phyloP scores from a whole-genome alignment of 2,329 filamentous ascomycete species.

The Pseudocercospora pini-densiflorae region DNA sequence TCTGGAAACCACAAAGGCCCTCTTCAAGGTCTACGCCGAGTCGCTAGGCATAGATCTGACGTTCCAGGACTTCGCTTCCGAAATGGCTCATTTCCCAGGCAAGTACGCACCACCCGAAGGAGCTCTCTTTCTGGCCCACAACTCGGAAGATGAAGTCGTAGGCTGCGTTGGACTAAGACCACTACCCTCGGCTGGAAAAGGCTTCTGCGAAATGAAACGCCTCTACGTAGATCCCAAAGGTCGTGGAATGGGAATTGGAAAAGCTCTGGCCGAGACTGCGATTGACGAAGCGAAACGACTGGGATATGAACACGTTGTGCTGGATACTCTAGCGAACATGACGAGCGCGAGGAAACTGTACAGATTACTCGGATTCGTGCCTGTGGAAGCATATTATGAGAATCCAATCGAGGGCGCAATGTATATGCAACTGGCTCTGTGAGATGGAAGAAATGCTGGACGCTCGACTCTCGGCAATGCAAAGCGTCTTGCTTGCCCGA shows the following conservation, averaged over 20 bases:
- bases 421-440: conserved; percentile 48
- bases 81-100: conserved; percentile 59
- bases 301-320: conserved; percentile 57
- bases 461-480: not conserved
- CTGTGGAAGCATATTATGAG: conserved; percentile 60
- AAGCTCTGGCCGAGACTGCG: conserved; percentile 51
- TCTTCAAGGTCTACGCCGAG: conserved; percentile 47
- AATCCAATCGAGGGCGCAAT: conserved; percentile 59
- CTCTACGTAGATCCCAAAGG: conserved; percentile 57
- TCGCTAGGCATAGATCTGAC: conserved; percentile 59
- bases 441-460: not conserved
- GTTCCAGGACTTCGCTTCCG: conserved; percentile 60
- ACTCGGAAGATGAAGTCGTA: conserved; percentile 39
- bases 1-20: conserved; percentile 38
- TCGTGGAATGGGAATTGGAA: conserved; percentile 57
- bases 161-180: conserved; percentile 59
- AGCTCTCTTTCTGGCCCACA: conserved; percentile 54
- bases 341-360: conserved; percentile 56
- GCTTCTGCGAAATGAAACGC: conserved; percentile 59
- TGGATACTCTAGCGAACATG: conserved; percentile 63
- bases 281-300: conserved; percentile 51
- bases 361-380: conserved; percentile 55
- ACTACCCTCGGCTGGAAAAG: conserved; percentile 29
- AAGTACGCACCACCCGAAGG: conserved; percentile 56
- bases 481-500: not conserved